Percentiles rank a stretch among this genome's conserved stretches.
Evolutionary conservation across 2,329 filamentous ascomycete genomes (phyloP).

Genomic region (Tolypocladium tundrense): DNA sequence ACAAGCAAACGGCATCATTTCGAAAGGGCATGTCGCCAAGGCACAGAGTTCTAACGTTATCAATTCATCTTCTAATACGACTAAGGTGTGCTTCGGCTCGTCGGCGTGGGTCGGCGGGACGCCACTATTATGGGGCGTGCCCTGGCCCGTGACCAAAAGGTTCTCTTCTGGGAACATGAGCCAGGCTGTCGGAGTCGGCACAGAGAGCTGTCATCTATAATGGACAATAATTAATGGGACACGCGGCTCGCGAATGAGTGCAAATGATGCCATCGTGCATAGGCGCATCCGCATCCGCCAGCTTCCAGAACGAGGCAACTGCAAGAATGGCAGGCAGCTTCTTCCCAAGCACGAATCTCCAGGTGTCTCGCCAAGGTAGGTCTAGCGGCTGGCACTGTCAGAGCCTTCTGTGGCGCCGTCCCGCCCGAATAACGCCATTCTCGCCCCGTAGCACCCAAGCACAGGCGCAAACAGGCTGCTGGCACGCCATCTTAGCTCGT

Average conservation of each 20-base stretch:
- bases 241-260: too few species aligned
- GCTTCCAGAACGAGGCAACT: too few species aligned
- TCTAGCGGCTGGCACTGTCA: neutral
- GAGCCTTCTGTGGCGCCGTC: neutral
- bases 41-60: neutral
- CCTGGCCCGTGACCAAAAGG: neutral
- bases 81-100: neutral
- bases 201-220: neutral
- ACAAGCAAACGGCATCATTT: neutral
- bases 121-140: neutral
- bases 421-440: constrained; percentile 25
- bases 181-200: neutral
- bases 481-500: constrained; percentile 1
- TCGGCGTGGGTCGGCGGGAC: neutral
- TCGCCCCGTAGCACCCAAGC: constrained; percentile 23
- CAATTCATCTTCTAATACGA: neutral
- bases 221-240: too few species aligned
- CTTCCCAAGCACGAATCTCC: too few species aligned
- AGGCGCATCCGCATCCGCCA: too few species aligned
- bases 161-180: neutral
- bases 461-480: neutral
- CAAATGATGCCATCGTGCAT: too few species aligned
- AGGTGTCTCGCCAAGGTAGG: too few species aligned
- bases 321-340: too few species aligned
- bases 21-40: neutral